Evolutionary conservation across 2,329 filamentous ascomycete species (phyloP).

Genomic region (Cladosporium colombiae): DNA sequence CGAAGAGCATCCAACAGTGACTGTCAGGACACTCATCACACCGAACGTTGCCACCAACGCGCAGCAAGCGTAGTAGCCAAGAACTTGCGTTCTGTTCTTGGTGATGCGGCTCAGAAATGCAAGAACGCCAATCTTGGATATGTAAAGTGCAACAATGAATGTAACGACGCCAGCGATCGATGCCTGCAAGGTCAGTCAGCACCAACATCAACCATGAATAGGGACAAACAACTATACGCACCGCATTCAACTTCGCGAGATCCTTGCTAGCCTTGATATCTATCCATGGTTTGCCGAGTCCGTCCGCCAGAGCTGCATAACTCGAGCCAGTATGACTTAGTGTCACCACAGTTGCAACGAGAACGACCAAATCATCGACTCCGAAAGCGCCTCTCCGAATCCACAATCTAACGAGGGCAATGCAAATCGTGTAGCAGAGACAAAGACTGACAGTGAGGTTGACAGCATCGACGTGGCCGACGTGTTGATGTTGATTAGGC

Average conservation of each 20-base stretch:
- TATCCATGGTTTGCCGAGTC: slow-evolving; percentile 33
- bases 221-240: background rate
- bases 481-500: background rate
- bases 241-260: slow-evolving; percentile 28
- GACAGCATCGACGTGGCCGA: slow-evolving; percentile 22
- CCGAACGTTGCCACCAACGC: slow-evolving; percentile 29
- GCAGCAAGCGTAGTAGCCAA: slow-evolving; percentile 32
- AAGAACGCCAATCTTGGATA: slow-evolving; percentile 37
- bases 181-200: slow-evolving; percentile 23
- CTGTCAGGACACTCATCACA: slow-evolving; percentile 34
- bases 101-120: slow-evolving; percentile 37
- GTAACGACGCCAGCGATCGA: slow-evolving; percentile 33
- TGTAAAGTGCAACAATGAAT: slow-evolving; percentile 34
- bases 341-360: slow-evolving; percentile 32
- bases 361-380: slow-evolving; percentile 34
- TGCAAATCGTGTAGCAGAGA: slow-evolving; percentile 35
- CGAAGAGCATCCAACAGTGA: slow-evolving; percentile 31
- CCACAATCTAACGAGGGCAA: slow-evolving; percentile 33
- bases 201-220: background rate
- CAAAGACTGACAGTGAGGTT: slow-evolving; percentile 37
- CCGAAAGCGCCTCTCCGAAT: slow-evolving; percentile 35
- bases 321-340: slow-evolving; percentile 32
- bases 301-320: slow-evolving; percentile 33
- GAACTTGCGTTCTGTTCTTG: slow-evolving; percentile 29
- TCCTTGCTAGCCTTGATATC: slow-evolving; percentile 23